Conservation (phyloP, 106 monocot genomes). For the Iris macrosiphon region DNA sequence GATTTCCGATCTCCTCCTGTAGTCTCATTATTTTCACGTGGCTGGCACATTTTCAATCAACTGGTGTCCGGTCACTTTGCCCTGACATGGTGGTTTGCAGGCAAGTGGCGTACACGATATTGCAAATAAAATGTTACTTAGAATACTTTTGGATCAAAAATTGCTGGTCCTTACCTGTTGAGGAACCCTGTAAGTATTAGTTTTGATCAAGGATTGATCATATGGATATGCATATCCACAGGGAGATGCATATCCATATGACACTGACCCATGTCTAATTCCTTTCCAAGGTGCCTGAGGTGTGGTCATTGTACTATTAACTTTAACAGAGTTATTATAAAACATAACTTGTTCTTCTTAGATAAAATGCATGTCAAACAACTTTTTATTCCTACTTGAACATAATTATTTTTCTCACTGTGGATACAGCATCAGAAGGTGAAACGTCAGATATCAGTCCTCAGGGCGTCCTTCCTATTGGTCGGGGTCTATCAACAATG, state of each 20-base stretch:
- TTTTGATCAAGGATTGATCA: no score
- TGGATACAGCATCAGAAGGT: slow-evolving; percentile 30
- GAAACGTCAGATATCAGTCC: slow-evolving; percentile 35
- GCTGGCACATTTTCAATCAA: no score
- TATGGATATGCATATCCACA: neutral
- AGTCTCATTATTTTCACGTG: no score
- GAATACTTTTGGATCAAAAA: no score
- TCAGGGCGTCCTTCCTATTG: slow-evolving; percentile 43
- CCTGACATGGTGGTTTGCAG: no score
- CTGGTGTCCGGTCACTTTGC: no score
- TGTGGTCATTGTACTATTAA: neutral
- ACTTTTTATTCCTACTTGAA: neutral
- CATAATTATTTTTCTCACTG: neutral
- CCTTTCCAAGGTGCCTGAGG: no score
- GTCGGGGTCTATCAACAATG: slow-evolving; percentile 90
- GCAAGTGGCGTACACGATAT: no score
- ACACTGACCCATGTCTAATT: neutral
- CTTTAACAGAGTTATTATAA: neutral
- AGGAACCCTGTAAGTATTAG: no score
- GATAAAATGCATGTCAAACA: neutral
- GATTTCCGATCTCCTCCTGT: no score
- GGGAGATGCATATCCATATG: neutral
- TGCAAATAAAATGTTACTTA: no score
- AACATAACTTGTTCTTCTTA: neutral
- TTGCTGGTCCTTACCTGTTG: no score